phyloP scores from a whole-genome alignment of 1,284 basidiomycete genomes.

The Ustilago loliicola region DNA sequence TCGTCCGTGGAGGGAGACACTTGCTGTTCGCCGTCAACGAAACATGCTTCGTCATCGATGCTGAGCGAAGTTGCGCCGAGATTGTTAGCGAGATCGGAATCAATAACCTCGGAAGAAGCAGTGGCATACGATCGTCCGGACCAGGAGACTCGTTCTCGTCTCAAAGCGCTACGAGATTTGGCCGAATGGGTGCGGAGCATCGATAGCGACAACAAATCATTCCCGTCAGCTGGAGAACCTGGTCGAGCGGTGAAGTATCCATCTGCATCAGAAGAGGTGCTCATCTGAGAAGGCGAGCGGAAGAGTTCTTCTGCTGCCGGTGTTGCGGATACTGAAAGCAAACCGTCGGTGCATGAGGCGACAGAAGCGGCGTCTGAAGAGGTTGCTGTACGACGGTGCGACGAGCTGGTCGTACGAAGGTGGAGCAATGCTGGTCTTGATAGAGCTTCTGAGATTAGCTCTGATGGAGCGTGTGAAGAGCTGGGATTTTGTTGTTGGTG shows the following conservation, averaged over 20 bases:
- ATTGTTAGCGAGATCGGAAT: constrained; percentile 18
- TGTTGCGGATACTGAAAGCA: constrained; percentile 18
- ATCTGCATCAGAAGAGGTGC: constrained; percentile 29
- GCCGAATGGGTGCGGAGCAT: constrained; percentile 18
- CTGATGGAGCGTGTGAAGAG: neutral
- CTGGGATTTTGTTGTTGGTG: neutral
- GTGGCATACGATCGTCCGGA: constrained; percentile 22
- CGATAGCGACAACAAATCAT: constrained; percentile 11
- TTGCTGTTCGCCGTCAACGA: constrained; percentile 26
- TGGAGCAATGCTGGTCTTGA: neutral
- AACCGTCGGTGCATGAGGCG: constrained; percentile 16
- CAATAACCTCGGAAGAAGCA: constrained; percentile 14
- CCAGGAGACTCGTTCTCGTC: constrained; percentile 30
- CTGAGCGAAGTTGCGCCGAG: neutral
- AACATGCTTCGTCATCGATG: constrained; percentile 31
- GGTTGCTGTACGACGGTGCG: neutral
- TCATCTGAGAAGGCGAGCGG: constrained; percentile 33
- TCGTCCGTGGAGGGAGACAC: neutral
- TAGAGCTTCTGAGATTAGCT: neutral
- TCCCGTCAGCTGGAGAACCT: constrained; percentile 18
- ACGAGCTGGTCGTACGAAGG: neutral
- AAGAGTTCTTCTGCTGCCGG: constrained; percentile 27
- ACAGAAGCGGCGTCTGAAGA: neutral
- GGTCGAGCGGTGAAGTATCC: constrained; percentile 45
- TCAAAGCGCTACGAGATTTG: constrained; percentile 17